Percentiles rank a stretch among this genome's conserved stretches.
phyloP scores from a whole-genome alignment of 495 filamentous ascomycete species.

The Neurospora sp. region DNA sequence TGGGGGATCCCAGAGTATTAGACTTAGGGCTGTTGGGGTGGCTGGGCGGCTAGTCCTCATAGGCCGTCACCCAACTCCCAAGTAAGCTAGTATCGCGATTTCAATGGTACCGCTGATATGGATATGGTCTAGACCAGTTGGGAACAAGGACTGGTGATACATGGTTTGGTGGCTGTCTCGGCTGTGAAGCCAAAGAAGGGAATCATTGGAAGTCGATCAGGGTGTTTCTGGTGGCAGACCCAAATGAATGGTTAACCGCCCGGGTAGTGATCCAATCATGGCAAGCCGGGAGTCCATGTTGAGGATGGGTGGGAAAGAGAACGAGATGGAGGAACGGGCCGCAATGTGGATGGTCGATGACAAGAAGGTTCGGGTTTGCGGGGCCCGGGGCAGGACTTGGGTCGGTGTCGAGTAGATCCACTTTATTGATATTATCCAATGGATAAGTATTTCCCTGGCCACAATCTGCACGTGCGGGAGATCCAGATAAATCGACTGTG shows the following conservation, averaged over 20 bases:
- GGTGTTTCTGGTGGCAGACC: neutral
- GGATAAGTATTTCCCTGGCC: neutral
- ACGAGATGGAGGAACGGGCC: neutral
- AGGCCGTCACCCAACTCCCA: too few species aligned
- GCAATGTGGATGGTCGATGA: neutral
- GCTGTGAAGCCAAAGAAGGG: too few species aligned
- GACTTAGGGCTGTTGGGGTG: too few species aligned
- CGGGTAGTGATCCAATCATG: neutral
- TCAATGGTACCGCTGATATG: too few species aligned
- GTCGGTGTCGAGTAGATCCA: neutral
- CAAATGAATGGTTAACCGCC: neutral
- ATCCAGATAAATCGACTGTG: too few species aligned
- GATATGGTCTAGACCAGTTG: too few species aligned
- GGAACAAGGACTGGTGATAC: too few species aligned
- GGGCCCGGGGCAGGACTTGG: neutral
- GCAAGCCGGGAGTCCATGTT: neutral
- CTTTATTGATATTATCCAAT: neutral
- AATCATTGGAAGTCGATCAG: neutral
- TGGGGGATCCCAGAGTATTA: too few species aligned
- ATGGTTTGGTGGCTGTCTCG: too few species aligned
- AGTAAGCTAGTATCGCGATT: too few species aligned
- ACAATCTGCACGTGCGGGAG: neutral
- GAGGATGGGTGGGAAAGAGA: neutral
- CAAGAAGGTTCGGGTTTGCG: neutral
- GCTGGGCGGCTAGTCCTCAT: too few species aligned